Evolutionary conservation across 768 basidiomycete genomes (phyloP), one percentile per base, ranked within the genome.

Genomic region (Leccinum barrowsii): DNA sequence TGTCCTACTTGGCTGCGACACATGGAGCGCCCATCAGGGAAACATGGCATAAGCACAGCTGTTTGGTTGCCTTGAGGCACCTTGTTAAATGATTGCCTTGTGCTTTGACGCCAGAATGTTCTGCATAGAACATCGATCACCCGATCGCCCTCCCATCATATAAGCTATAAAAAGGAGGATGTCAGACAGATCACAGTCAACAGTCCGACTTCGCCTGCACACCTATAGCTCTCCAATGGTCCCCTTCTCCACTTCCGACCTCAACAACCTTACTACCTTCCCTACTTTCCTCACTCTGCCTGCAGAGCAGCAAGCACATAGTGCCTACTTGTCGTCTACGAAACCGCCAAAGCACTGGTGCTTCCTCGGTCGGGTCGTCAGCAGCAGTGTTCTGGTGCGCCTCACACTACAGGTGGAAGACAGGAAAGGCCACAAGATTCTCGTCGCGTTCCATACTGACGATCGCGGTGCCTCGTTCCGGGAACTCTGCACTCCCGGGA

Each of bases 371-470:
- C 62, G 52, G 24, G 64, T 71, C 15, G 56, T 71, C 48, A 67
- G 65, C 15, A 70, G 62, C 5, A 21, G 26, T n/a, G 58, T 64
- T 21, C n/a, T 61, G n/a, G 70, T 71, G 40, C 70, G 70, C 53
- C 70, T 71, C 54, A 52, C 49, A 2, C 57, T 71, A n/a, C 40
- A 71, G 15, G 70, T 72, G n/a, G 64, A 72, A 50, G 70, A 71
- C 59, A 70, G 40, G 51, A 60, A 59, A 13, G 70, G 71, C 10
- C 57, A 69, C 8, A 46, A 48, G 50, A 51, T 70, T 11, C 58
- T 63, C 30, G 69, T 71, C 21, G 69, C 69, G 12, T 71, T 71
- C 63, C 69, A 71, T n/a, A 71, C 71, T 5, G 65, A 71, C 26
- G 70, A 71, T 49, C 70, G 70, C 48, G 70, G 70, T 17, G 56